Base-by-base conservation (phyloP, 106 monocot species). In the Triglochin maritima region DNA sequence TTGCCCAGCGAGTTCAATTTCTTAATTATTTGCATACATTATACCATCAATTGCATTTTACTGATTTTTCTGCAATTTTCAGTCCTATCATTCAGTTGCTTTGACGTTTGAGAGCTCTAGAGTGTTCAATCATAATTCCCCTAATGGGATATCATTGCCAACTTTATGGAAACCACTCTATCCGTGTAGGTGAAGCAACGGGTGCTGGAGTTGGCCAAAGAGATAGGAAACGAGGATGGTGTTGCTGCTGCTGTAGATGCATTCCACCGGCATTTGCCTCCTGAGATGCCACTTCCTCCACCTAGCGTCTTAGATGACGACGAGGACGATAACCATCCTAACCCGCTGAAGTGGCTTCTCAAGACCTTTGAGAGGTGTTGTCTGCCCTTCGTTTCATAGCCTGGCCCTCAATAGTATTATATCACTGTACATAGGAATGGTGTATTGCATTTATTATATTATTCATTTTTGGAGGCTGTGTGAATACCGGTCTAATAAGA, bases 191-290 rank as follows among this genome's bases (percentile, higher is more conserved):
- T 78, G 65, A 71, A 66, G 49, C 10, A 16, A 54, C 42, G 60
- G 11, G 71, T 46, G 45, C 44, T 66, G 51, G 77, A 78, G 41
- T 49, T 78, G 49, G 57, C 77, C 7, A 71, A 66, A 46, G 44
- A 50, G 55, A 67, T 78, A 17, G 71, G 55, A 29, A 65, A 71
- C 11, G 77, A 78, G 49, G 77, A 78, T 71, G 77, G 77, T 17
- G 77, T 66, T 17, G 66, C 59, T 45, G 65, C 77, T 9, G 71
- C 77, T 9, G 64, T 67, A 49, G 60, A 72, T 59, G 71, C 77
- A 9, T 78, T 78, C 42, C 71, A 78, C 53, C 53, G 66, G 3
- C 77, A 71, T 45, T 51, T 78, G 46, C 77, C 77, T 59, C 50
- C 71, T 17, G 66, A 78, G 46, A 46, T 78, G 13, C 77, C 71